phyloP scores from a whole-genome alignment of 495 filamentous ascomycete species.

The Trichodelitschia bisporula region DNA sequence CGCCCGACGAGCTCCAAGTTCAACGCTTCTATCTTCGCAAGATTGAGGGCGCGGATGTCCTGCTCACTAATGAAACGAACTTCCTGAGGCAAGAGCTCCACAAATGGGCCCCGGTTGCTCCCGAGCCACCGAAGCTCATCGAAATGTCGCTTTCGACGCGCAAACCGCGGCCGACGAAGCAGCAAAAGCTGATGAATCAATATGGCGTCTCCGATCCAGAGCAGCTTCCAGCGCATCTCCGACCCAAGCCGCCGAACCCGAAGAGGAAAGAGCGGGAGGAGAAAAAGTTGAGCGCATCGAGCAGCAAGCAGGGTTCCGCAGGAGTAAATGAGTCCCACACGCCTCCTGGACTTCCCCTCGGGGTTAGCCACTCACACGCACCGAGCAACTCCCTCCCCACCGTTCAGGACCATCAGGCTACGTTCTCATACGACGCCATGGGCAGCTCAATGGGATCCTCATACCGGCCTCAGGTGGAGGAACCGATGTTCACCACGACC shows the following conservation, averaged over 20 bases:
- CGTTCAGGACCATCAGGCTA: no score
- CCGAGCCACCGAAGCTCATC: constrained; percentile 56
- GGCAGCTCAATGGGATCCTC: no score
- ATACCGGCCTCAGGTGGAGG: no score
- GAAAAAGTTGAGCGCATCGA: no score
- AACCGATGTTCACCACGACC: no score
- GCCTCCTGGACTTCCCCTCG: no score
- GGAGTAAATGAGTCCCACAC: no score
- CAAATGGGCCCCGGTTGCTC: constrained; percentile 84
- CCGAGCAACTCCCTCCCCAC: no score
- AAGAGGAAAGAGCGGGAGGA: no score
- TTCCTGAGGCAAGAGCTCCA: constrained; percentile 93
- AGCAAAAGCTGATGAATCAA: constrained; percentile 83
- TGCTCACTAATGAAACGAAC: constrained; percentile 81
- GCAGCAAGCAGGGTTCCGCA: no score
- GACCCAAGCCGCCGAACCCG: constrained; percentile 28
- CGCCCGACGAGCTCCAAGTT: constrained; percentile 60
- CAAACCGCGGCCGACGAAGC: constrained; percentile 90
- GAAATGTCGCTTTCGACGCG: constrained; percentile 78
- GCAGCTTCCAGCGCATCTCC: constrained; percentile 57
- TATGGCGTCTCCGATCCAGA: constrained; percentile 71
- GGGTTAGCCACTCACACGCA: no score
- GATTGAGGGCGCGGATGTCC: constrained; percentile 91
- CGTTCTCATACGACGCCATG: no score
- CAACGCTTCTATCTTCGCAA: constrained; percentile 97